Percentiles rank a stretch among this genome's conserved stretches.
phyloP scores from a whole-genome alignment of 2,329 filamentous ascomycete genomes.

The Cercospora zeina region DNA sequence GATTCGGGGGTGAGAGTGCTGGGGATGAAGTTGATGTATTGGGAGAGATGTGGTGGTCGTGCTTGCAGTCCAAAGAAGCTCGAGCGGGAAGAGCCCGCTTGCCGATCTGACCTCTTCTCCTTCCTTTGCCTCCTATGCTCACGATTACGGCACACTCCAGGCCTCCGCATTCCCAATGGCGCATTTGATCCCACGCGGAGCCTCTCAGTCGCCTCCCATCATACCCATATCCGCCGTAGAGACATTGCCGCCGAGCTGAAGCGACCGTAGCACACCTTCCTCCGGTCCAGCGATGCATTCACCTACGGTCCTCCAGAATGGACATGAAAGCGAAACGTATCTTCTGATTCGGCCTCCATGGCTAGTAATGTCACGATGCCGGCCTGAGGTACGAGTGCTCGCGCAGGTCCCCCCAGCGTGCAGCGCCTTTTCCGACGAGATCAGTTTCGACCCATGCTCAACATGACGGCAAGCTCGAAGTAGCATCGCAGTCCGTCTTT shows the following conservation, averaged over 20 bases:
- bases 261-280: neutral
- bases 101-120: slow-evolving; percentile 2
- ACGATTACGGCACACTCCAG: neutral
- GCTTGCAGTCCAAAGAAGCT: neutral
- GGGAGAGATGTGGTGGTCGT: neutral
- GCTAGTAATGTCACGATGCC: neutral
- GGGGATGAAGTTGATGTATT: neutral
- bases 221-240: neutral
- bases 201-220: neutral
- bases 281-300: neutral
- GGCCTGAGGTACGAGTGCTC: neutral
- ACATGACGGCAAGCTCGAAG: neutral
- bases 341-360: neutral
- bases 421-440: neutral
- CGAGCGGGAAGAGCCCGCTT: slow-evolving; percentile 6
- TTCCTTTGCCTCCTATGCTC: neutral
- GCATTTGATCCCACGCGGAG: neutral
- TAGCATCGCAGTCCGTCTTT: neutral
- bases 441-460: neutral
- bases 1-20: neutral
- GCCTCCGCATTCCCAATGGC: neutral
- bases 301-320: neutral
- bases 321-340: neutral
- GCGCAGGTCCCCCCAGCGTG: neutral
- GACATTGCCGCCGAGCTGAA: neutral